Base-by-base conservation (phyloP, 345 rosid species). In the Moricandia arvensis region DNA sequence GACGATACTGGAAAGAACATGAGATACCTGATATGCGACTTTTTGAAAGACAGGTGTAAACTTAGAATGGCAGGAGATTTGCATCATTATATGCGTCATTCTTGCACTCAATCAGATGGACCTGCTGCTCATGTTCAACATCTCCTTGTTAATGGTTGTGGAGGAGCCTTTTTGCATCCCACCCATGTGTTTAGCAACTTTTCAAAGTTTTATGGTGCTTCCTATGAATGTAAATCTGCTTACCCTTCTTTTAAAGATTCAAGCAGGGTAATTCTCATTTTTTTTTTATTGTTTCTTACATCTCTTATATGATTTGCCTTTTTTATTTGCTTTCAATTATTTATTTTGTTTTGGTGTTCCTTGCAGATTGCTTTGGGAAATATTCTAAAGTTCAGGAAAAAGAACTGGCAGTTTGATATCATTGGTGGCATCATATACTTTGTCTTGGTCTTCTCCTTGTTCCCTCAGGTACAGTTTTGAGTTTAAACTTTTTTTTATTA, bases 61-160 rank as follows among this genome's bases (percentile, higher is more conserved):
- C 96, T 95, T 79, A 86, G 96, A 80, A 78, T 95, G 73, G 97
- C 99, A 38, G 98, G 99, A 57, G 99, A 95, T 85, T 80, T 95
- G 87, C 99, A 95, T 86, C 96, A 92, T 77, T 95, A 92, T 78
- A 90, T 92, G 99, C 93, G 97, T 29, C 99, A 92, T 80, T 92
- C 99, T 12, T 81, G 51, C 83, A 86, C 84, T 75, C 93, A 90
- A 68, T 87, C 97, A 45, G 90, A 88, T 77, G 86, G 80, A 45
- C 93, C 96, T 13, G 51, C 51, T 57, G 88, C 82, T 59, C 79
- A 87, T 76, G 96, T 90, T 74, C 91, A 88, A 59, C 98, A 92
- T 86, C 86, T 95, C 69, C 85, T 95, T 81, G 99, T 95, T 63
- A 95, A 95, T 81, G 98, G 99, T 47, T 90, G 96, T 72, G 98